Evolutionary conservation across 495 filamentous ascomycete species (phyloP).

Genomic region (Lasiosphaeria hispida): DNA sequence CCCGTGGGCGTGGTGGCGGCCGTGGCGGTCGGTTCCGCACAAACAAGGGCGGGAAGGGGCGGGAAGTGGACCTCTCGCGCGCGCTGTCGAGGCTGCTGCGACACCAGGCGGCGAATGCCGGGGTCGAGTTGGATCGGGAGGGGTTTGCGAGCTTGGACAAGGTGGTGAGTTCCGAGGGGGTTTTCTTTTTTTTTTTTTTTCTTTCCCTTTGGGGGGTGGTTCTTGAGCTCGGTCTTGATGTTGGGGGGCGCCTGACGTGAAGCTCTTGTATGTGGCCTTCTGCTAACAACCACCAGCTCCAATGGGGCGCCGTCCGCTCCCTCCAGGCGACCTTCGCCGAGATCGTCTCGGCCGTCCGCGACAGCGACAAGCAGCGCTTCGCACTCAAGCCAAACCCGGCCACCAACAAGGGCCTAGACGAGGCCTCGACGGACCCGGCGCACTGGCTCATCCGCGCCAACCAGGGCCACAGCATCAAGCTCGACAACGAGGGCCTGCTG

Average conservation of each 20-base stretch:
- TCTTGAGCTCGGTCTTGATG: no score
- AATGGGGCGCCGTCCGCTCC: constrained; percentile 65
- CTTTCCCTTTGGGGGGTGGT: neutral
- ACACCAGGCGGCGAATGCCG: constrained; percentile 78
- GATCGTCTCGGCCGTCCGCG: constrained; percentile 64
- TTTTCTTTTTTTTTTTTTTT: no score
- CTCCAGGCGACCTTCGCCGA: constrained; percentile 72
- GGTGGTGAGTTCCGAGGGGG: constrained; percentile 61
- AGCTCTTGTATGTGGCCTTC: constrained; percentile 6
- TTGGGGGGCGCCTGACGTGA: neutral
- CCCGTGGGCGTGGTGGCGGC: neutral
- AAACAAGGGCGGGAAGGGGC: constrained; percentile 31
- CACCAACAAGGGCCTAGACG: constrained; percentile 32
- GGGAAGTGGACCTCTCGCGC: constrained; percentile 73
- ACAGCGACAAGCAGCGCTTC: constrained; percentile 91
- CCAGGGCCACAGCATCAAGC: constrained; percentile 78
- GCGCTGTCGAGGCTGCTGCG: constrained; percentile 75
- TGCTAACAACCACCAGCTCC: constrained; percentile 48
- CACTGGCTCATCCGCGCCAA: constrained; percentile 90
- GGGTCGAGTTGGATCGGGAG: constrained; percentile 68
- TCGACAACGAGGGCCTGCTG: constrained; percentile 68
- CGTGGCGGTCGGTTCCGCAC: constrained; percentile 8
- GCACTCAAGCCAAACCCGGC: constrained; percentile 49
- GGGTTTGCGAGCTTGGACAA: constrained; percentile 78
- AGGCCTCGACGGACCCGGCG: constrained; percentile 47